Base-by-base conservation (phyloP, 495 filamentous ascomycete genomes). In the Aspergillus saccharolyticus region DNA sequence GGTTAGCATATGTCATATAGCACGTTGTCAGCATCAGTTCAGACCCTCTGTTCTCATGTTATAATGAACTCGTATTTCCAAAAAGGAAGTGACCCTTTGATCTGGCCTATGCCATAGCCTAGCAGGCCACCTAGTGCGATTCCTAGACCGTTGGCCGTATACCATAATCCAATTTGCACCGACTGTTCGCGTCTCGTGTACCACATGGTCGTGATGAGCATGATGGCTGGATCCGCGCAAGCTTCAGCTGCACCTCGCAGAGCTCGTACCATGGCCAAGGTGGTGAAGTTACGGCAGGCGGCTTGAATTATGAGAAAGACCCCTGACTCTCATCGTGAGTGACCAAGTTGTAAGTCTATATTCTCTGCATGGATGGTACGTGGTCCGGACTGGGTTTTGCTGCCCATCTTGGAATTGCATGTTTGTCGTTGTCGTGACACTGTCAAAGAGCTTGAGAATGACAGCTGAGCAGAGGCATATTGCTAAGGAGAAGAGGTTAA, bases 61-160 rank as follows among this genome's bases (percentile, higher is more conserved):
- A 77, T 69, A 16, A 83, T 60, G 61, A 81, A 78, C 60, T 83
- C 79, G 53, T 81, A 83, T 63, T 81, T 80, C 81, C 81, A 83
- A 0, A 78, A 81, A 6, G 78, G 74, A 30, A 83, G 68, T 14
- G 71, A 67, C 47, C 81, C 81, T 44, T 66, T 70, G 52, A 84
- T 78, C 44, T 81, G 74, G 1, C 82, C 80, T 44, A 84, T 83
- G 0, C 76, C 83, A 60, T 85, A 86, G 0, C 83, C 81, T 0
- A 86, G 63, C 2, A 86, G 66, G 0, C 83, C 84, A 28, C 82
- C 82, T 1, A 80, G 70, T 8, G 82, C 80, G 54, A 84, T 83
- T 4, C 82, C 83, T 14, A 83, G 56, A 0, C 83, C 82, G 53
- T 83, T 84, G 15, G 79, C 79, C 3, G 80, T 80, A 60, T 85